Evolutionary conservation across 208 protist species (phyloP), one percentile per base, ranked within the genome.

Genomic region (Acanthamoeba healyi): DNA sequence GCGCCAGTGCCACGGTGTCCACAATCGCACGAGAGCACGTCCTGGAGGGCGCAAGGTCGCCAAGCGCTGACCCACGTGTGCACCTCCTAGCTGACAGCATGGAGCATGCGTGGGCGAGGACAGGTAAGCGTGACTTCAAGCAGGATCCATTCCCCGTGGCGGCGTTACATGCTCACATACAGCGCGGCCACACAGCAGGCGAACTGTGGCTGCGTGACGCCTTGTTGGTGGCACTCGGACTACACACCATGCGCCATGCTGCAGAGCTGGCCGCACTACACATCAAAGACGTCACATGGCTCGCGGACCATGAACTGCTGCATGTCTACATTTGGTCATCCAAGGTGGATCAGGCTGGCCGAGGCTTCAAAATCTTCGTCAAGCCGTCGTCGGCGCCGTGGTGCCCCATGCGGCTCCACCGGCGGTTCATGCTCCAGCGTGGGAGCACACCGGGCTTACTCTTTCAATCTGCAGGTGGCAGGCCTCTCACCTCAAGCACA

Each of bases 271-370:
- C 70, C 0, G 70, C 70, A 0, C 36, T 79, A 36, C 70, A 24
- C 4, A 24, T 79, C 1, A 4, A 49, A 3, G 70, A 79, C 70
- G 19, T 79, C 19, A 24, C 38, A 2, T 79, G 70, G 36, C 70
- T 79, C 36, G 1, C 70, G 38, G 70, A 79, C 24, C 36, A 36
- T 29, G 38, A 17, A 36, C 32, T 79, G 3, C 70, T 79, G 70
- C 36, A 36, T 9, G 14, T 79, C 36, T 79, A 29, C 14, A 22
- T 79, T 9, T 0, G 36, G 1, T 79, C 36, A 32, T 79, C 70
- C 3, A 79, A 79, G 22, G 70, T 79, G 34, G 70, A 79, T 17
- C 70, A 79, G 36, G 70, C 70, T 32, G 70, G 70, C 6, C 70
- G 70, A 2, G 70, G 36, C 0, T 79, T 79, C 1, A 36, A 79